Conservation (phyloP, 2,329 filamentous ascomycete species). For the Diaporthe ilicicola region DNA sequence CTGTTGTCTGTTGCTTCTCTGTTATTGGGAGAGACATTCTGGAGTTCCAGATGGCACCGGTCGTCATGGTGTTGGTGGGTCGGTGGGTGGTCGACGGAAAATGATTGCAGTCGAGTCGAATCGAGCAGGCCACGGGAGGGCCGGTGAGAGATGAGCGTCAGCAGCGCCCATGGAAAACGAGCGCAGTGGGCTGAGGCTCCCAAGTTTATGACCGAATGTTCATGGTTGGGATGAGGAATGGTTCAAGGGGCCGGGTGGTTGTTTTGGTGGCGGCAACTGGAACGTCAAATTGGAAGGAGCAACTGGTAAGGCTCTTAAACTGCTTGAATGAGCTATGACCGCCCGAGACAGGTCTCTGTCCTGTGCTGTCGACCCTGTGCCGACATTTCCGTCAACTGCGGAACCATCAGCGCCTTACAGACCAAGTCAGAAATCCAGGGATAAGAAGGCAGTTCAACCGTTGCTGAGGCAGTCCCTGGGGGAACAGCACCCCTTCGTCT, state of each 20-base stretch:
- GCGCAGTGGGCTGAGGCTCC: neutral
- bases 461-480: too few relatives aligned
- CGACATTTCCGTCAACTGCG: neutral
- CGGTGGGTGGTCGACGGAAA: neutral
- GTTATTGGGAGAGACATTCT: slow-evolving; percentile 31
- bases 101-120: neutral
- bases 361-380: neutral
- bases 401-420: neutral
- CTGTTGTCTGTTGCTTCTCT: slow-evolving; percentile 22
- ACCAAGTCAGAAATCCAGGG: neutral
- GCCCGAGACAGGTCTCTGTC: slow-evolving; percentile 19
- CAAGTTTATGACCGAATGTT: neutral
- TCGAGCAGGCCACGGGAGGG: neutral
- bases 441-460: neutral
- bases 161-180: neutral
- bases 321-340: neutral
- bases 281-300: neutral
- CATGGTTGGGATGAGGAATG: slow-evolving; percentile 9
- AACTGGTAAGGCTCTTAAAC: neutral
- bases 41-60: neutral
- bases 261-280: neutral
- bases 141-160: neutral
- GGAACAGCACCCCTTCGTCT: neutral
- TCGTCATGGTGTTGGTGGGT: slow-evolving; percentile 18
- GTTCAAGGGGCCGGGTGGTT: neutral